phyloP scores from a whole-genome alignment of 805 yeast species.

The Hermanozyma aechmeae region DNA sequence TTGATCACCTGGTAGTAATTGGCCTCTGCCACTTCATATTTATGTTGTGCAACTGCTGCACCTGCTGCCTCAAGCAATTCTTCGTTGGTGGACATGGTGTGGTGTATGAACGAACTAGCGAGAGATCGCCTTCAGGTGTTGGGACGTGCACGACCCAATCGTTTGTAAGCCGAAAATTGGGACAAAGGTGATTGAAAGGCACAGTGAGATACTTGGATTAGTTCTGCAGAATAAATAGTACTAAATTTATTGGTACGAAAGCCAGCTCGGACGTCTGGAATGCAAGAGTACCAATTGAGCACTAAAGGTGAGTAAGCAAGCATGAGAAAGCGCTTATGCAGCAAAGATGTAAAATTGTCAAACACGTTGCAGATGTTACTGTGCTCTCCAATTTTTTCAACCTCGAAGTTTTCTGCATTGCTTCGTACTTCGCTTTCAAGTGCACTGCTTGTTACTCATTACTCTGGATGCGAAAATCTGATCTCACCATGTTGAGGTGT shows the following conservation, averaged over 20 bases:
- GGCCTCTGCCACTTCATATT: conserved; percentile 50
- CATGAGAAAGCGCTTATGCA: neutral
- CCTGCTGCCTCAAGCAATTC: conserved; percentile 49
- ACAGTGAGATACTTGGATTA: neutral
- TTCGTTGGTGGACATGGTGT: conserved; percentile 14
- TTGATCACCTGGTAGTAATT: conserved; percentile 44
- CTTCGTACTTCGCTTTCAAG: neutral
- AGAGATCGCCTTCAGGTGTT: neutral
- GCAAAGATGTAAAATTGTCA: neutral
- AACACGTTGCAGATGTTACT: too few species aligned
- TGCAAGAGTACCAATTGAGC: neutral
- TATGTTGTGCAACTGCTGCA: conserved; percentile 39
- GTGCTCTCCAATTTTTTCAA: conserved; percentile 1
- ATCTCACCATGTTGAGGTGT: neutral
- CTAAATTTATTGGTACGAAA: neutral
- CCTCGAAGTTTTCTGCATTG: neutral
- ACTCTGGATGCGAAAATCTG: neutral
- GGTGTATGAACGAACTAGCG: conserved; percentile 1
- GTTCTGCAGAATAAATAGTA: neutral
- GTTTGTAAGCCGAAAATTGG: neutral
- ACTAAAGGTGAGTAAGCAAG: neutral
- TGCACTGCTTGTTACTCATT: neutral
- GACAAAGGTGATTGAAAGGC: neutral
- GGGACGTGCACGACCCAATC: conserved; percentile 1
- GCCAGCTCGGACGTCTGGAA: neutral